phyloP scores from a whole-genome alignment of 805 yeast genomes.

The Nakazawaea sp. region DNA sequence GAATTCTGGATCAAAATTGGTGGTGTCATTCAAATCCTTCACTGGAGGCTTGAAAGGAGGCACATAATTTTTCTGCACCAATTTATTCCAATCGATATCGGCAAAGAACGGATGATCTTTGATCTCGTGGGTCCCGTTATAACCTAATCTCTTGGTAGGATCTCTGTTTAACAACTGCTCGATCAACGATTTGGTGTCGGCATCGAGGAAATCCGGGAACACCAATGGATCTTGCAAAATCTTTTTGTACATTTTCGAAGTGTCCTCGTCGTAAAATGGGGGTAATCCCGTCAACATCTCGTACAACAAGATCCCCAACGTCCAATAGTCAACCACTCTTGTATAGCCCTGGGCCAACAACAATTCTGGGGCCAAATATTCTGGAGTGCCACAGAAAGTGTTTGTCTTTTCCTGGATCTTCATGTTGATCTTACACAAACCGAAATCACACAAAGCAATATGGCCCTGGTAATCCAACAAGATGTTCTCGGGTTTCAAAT shows the following conservation, averaged over 20 bases:
- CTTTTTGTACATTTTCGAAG: constrained; percentile 88
- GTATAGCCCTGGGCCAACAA: constrained; percentile 91
- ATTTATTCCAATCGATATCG: constrained; percentile 84
- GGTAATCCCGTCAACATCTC: constrained; percentile 98
- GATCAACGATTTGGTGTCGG: constrained; percentile 77
- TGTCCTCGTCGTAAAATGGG: constrained; percentile 94
- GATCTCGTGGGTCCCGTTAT: constrained; percentile 77
- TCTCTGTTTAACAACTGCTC: constrained; percentile 75
- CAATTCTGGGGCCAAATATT: constrained; percentile 93
- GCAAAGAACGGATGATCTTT: constrained; percentile 80
- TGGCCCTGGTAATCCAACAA: constrained; percentile 94
- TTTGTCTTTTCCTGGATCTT: constrained; percentile 74
- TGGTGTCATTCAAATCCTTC: constrained; percentile 77
- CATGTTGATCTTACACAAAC: constrained; percentile 94
- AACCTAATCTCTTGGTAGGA: constrained; percentile 72
- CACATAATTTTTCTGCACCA: constrained; percentile 78
- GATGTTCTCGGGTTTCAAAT: constrained; percentile 93
- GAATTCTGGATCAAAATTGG: constrained; percentile 88
- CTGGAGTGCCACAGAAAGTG: constrained; percentile 98
- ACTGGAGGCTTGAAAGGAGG: constrained; percentile 97
- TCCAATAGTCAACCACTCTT: constrained; percentile 98
- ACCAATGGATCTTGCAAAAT: constrained; percentile 82
- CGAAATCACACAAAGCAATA: constrained; percentile 96
- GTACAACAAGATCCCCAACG: constrained; percentile 85
- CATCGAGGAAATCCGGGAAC: constrained; percentile 84